These are phyloP conservation scores for Omphalotus olearius DNA, from an alignment of 1,284 basidiomycete species.

Conservation along the genomic window DNA sequence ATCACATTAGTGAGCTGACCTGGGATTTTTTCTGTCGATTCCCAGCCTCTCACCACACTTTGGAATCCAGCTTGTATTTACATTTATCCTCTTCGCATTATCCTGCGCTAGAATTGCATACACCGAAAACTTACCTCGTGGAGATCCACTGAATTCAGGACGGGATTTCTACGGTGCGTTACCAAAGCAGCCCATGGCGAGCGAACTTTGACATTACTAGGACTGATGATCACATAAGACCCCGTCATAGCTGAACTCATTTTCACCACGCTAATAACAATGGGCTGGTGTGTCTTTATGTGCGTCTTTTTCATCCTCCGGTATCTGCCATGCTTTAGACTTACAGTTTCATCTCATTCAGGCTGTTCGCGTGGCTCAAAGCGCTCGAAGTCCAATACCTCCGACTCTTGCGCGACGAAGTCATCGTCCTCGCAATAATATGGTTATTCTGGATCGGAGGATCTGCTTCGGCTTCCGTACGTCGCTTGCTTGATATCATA, in stretches of 20 bases:
- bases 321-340: too few species aligned
- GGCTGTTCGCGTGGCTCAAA: slow-evolving; percentile 10
- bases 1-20: slow-evolving; percentile 1
- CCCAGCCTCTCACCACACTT: too few species aligned
- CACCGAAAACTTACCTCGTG: slow-evolving; percentile 10
- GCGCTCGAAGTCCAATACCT: not conserved
- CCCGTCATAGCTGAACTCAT: slow-evolving; percentile 10
- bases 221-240: slow-evolving; percentile 1
- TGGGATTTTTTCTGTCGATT: too few species aligned
- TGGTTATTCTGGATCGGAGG: slow-evolving; percentile 16
- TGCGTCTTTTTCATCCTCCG: not conserved
- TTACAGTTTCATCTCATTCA: not conserved
- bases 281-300: slow-evolving; percentile 11
- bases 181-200: too few species aligned
- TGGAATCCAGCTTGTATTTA: slow-evolving; percentile 6
- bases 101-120: slow-evolving; percentile 10
- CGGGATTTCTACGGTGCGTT: slow-evolving; percentile 8
- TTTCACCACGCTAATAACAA: slow-evolving; percentile 9
- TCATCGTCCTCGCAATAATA: slow-evolving; percentile 9
- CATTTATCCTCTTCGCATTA: slow-evolving; percentile 8
- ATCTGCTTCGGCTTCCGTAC: slow-evolving; percentile 10
- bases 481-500: not conserved
- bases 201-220: too few species aligned
- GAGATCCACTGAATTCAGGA: slow-evolving; percentile 19
- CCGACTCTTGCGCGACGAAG: slow-evolving; percentile 9